Evolutionary conservation across 192 early-diverging fungal species (phyloP), one percentile per base, ranked within the genome.

Genomic region (Coemansia sp.): DNA sequence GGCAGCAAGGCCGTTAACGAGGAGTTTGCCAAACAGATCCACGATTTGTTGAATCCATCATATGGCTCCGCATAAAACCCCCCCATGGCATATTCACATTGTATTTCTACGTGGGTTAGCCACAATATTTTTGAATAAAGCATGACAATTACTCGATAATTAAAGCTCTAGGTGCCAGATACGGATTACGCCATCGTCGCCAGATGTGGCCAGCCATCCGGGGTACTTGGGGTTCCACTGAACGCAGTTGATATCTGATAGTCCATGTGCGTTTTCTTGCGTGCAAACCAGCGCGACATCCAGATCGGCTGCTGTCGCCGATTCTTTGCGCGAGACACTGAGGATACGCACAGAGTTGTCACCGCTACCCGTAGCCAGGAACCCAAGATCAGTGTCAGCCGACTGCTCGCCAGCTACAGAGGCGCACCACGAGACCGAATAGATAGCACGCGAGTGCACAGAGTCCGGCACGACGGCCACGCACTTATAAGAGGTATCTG

Each of bases 201-300:
- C 97, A n/a, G 87, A 91, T 5, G 94, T 91, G 5, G 94, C 92
- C 38, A 98, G 75, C 85, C 90, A 89, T 49, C 91, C 83, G 7
- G 79, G 76, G 65, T 90, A 84, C 7, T 73, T 77, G 2, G 93
- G 92, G 75, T 91, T 91, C 93, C 97, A 98, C 40, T 85, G 72
- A 6, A 96, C 94, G 65, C 91, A 90, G 85, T 98, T 98, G 52
- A 98, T 89, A 76, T 98, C 97, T 64, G 82, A 84, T 16, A 91
- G 87, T 4, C 94, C 95, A 70, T 98, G 97, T 1, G 95, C 91
- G 47, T 87, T 71, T 44, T 86, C 62, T n/a, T 81, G 73, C 41
- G 83, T 67, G 9, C 81, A 76, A 2, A 85, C 63, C 41, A 87
- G 62, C 5, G 60, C 69, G 16, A 84, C 43, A 5, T 68, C 53